A percentile compares a stretch with the other conserved stretches of the same genome.
Evolutionary conservation across 176 grass and related monocot species (phyloP).

Genomic region (Microstegium vimineum): DNA sequence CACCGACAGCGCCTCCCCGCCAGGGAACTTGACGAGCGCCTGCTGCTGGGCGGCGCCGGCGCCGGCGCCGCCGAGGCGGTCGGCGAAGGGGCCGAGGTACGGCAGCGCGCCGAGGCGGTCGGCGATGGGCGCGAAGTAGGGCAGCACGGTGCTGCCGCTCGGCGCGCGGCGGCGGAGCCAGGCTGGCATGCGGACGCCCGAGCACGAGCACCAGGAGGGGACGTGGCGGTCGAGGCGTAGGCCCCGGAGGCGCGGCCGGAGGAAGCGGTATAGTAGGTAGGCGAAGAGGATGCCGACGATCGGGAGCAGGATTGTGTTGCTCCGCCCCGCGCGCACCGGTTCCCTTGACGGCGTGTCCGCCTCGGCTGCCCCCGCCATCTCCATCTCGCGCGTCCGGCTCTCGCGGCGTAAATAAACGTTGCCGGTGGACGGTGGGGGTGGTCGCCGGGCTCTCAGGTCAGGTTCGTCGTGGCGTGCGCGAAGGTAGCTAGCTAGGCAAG

Average conservation of each 20-base stretch:
- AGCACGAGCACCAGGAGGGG: no score
- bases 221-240: constrained; percentile 32
- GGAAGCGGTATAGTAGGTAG: constrained; percentile 51
- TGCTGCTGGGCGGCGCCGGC: neutral
- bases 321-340: constrained; percentile 35
- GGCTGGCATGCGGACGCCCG: constrained; percentile 14
- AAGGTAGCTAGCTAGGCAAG: neutral
- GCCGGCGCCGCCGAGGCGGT: constrained; percentile 23
- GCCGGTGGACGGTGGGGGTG: neutral
- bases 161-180: constrained; percentile 43
- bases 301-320: constrained; percentile 54
- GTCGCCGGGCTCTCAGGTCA: neutral
- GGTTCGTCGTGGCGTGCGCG: constrained; percentile 20
- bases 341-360: constrained; percentile 10
- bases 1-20: constrained; percentile 74
- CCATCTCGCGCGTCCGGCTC: neutral
- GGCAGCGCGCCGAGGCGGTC: constrained; percentile 59
- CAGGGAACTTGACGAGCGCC: constrained; percentile 70
- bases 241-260: constrained; percentile 52
- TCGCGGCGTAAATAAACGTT: neutral
- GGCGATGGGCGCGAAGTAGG: constrained; percentile 52
- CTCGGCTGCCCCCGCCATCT: constrained; percentile 13
- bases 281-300: constrained; percentile 49
- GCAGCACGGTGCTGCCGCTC: constrained; percentile 26
- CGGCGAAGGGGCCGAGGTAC: constrained; percentile 41